Conservation (phyloP, 306 rosid species). For the Echinosophora koreensis region DNA sequence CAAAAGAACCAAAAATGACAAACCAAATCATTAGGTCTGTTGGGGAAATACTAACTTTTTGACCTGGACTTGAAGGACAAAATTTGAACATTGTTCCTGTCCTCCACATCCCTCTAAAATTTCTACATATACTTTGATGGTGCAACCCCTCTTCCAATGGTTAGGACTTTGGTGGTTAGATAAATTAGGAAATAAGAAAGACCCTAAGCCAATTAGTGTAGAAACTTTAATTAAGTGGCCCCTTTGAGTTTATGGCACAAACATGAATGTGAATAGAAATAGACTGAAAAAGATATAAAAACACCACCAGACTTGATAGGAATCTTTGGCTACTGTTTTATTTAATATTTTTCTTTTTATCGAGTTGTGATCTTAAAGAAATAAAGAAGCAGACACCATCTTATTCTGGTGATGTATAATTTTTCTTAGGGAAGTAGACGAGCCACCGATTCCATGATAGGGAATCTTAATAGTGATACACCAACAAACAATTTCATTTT, state of each 20-base stretch:
- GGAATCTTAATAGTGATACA: constrained; percentile 64
- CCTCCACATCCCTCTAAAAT: neutral
- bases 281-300: constrained; percentile 9
- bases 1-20: constrained; percentile 48
- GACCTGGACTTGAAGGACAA: constrained; percentile 48
- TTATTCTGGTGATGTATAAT: constrained; percentile 34
- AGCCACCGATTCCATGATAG: constrained; percentile 61
- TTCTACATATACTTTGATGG: constrained; percentile 16
- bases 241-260: constrained; percentile 11
- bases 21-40: constrained; percentile 46
- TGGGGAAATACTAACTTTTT: constrained; percentile 42
- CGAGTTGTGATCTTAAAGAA: constrained; percentile 50
- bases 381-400: constrained; percentile 40
- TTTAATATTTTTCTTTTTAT: constrained; percentile 7
- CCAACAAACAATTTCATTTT: constrained; percentile 57
- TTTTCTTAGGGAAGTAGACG: constrained; percentile 51
- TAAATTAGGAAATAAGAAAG: constrained; percentile 33
- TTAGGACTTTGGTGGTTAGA: neutral
- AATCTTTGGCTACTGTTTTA: constrained; percentile 34
- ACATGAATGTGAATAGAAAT: constrained; percentile 26
- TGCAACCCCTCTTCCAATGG: constrained; percentile 11
- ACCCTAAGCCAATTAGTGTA: constrained; percentile 21
- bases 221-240: constrained; percentile 33
- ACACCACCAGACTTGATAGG: constrained; percentile 39
- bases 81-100: neutral